Base-by-base conservation (phyloP, 495 filamentous ascomycete species). In the Talaromyces trachyspermus region DNA sequence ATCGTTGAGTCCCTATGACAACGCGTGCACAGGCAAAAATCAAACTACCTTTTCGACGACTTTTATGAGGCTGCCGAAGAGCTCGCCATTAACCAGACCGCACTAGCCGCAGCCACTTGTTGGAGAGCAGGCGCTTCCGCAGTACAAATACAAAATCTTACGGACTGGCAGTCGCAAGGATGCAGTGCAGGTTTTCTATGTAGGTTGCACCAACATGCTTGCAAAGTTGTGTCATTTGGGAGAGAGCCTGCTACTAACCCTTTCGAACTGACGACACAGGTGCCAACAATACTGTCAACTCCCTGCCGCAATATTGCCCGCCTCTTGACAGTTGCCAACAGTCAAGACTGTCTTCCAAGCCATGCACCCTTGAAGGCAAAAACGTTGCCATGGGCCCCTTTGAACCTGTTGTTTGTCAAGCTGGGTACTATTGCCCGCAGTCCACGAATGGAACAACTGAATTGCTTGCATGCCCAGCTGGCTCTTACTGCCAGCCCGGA, bases 341-440 rank as follows among this genome's bases (percentile, higher is more conserved):
- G 33, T 7, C 19, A 17, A 36, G 33, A 10, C 14, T 36, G 14
- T 36, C 33, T 2, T 36, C 33, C 15, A 10, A 10, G 22, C 19
- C 38, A 12, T 41, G 38, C 20, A 41, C 38, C 11, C n/a, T 41
- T 20, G 9, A 41, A 24, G 38, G 18, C 20, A 41, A 14, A 5
- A 41, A 41, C 20, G 22, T 22, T 12, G 38, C 17, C 3, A 41
- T 41, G 18, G 68, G 65, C 5, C 49, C 11, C 5, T 67, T 63
- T 37, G 72, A 76, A 47, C 72, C 72, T 10, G 53, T 69, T 1
- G 50, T 74, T 6, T 76, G 72, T 50, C 56, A 59, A 15, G 45
- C 59, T 35, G 71, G 70, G 5, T 58, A 46, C 36, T 75, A 72
- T 46, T 76, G 72, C 43, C 71, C 70, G 23, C 53, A 50, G 17